phyloP scores from a whole-genome alignment of 768 basidiomycete species.

The Suillus lakei region DNA sequence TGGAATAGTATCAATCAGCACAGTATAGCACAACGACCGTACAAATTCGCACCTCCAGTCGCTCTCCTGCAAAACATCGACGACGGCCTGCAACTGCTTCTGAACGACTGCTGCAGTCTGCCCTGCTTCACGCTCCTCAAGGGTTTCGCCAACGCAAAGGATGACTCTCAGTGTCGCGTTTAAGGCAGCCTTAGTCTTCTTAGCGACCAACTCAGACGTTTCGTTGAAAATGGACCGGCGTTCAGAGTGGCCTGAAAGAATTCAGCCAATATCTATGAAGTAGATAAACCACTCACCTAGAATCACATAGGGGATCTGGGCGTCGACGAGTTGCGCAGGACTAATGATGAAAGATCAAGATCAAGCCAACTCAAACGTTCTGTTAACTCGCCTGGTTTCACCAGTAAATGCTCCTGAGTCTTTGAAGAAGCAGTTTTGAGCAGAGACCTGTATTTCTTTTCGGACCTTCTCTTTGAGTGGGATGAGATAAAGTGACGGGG shows the following conservation, averaged over 20 bases:
- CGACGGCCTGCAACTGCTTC: constrained; percentile 78
- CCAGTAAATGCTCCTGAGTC: constrained; percentile 92
- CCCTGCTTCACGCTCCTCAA: constrained; percentile 81
- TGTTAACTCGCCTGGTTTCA: constrained; percentile 78
- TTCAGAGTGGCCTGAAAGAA: constrained; percentile 84
- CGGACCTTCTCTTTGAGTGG: constrained; percentile 64
- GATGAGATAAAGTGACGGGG: constrained; percentile 88
- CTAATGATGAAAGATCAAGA: constrained; percentile 41
- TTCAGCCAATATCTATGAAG: constrained; percentile 5
- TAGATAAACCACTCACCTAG: constrained; percentile 57
- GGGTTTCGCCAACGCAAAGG: constrained; percentile 95
- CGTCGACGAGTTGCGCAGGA: constrained; percentile 83
- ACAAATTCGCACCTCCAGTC: constrained; percentile 76
- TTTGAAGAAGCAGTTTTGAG: constrained; percentile 92
- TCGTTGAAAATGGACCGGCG: constrained; percentile 93
- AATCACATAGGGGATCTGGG: constrained; percentile 89
- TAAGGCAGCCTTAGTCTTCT: constrained; percentile 86
- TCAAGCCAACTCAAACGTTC: background rate
- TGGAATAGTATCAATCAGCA: constrained; percentile 31
- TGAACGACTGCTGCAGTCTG: constrained; percentile 83
- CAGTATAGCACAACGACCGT: background rate
- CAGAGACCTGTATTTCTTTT: constrained; percentile 77
- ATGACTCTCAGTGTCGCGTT: constrained; percentile 81
- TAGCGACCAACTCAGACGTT: constrained; percentile 78
- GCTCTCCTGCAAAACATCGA: constrained; percentile 58